phyloP scores from a whole-genome alignment of 306 rosid species.

The Lagenaria siceraria region DNA sequence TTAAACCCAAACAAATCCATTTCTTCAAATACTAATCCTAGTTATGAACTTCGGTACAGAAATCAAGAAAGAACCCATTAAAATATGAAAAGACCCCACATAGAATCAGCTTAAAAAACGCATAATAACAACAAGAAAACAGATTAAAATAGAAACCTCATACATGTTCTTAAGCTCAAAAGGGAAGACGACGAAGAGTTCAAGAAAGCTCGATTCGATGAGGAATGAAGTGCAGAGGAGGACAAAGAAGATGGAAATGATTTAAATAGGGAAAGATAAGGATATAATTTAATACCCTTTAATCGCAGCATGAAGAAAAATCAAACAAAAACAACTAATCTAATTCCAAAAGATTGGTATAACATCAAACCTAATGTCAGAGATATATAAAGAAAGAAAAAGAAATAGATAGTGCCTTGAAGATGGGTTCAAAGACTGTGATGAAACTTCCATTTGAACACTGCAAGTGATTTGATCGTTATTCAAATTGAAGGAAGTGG shows the following conservation, averaged over 20 bases:
- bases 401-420: background rate
- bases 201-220: background rate
- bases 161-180: background rate
- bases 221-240: background rate
- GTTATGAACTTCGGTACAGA: background rate
- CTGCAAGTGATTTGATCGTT: background rate
- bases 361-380: no score
- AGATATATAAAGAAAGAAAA: no score
- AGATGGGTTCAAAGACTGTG: background rate
- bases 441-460: background rate
- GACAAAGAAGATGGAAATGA: background rate
- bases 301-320: background rate
- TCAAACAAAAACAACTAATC: background rate
- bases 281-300: background rate
- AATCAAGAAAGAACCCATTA: background rate
- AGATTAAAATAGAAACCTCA: background rate
- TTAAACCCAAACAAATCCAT: background rate
- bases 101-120: background rate
- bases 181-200: background rate
- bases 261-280: background rate
- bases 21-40: background rate
- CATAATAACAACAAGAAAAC: background rate
- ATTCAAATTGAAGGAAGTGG: no score
- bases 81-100: background rate
- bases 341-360: no score